Evolutionary conservation across 2,329 filamentous ascomycete species (phyloP), one percentile per base, ranked within the genome.

Genomic region (Cytospora leucostoma): DNA sequence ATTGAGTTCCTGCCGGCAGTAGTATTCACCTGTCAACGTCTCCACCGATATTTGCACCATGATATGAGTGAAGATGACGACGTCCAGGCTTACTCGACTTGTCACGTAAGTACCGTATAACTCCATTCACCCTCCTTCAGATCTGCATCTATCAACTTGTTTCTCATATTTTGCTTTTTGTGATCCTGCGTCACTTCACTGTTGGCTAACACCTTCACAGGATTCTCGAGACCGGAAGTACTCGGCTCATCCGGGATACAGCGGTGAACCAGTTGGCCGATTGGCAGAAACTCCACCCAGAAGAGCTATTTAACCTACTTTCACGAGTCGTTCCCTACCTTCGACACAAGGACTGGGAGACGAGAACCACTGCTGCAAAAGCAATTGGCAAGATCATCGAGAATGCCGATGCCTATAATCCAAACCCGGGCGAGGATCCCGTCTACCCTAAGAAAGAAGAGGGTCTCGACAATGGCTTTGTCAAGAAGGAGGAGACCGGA

Each of bases 241-340:
- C 95, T 65, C 89, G 90, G 74, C 83, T 99, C 69, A 98, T 99
- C 74, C 89, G 96, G 70, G 96, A 97, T 74, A 99, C 95, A 67
- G 96, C 95, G 67, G 95, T 96, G 66, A 93, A 96, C 73, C 95
- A 99, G 78, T 84, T 99, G 67, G 95, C 93, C 66, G 95, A 99
- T 78, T 95, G 97, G 76, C 96, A 99, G 78, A 98, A 97, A 75
- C 91, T 95, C 75, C 95, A 98, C 71, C 95, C 95, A 0, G 94
- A 99, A 78, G 96, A 99, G 76, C 82, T 99, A 1, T 98, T 98
- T 78, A 97, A 98, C 73, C 84, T 99, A 7, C 84, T 99, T 13
- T 94, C 92, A 35, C 85, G 94, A 65, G 93, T 99, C 37, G 88
- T 99, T n/a, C 94, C 95, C 1, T 99, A 97, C 76, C 83, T 99